Evolutionary conservation across 345 rosid species (phyloP).

Genomic region (Limnanthes douglasii): DNA sequence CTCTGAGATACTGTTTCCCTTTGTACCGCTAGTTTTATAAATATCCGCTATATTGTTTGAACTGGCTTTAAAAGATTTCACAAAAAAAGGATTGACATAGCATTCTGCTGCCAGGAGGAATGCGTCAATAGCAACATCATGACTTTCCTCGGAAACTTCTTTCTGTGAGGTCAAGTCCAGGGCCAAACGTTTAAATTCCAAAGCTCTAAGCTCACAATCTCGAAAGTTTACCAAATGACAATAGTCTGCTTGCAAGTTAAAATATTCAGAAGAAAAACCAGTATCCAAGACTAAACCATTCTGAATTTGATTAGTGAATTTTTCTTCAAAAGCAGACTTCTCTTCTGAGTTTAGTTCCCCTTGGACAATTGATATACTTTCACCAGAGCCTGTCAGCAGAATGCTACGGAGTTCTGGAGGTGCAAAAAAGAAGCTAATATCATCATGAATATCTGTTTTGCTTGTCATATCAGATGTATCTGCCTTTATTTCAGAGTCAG

Average conservation of each 20-base stretch:
- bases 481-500: constrained; percentile 31
- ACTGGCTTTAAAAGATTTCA: constrained; percentile 29
- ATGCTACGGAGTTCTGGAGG: constrained; percentile 41
- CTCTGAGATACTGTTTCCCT: neutral
- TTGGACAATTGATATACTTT: constrained; percentile 9
- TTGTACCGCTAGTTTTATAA: constrained; percentile 15
- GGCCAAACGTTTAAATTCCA: constrained; percentile 68
- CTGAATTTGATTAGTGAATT: constrained; percentile 12
- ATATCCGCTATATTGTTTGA: constrained; percentile 14
- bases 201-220: constrained; percentile 67
- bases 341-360: constrained; percentile 22
- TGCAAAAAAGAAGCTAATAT: constrained; percentile 40
- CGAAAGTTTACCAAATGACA: constrained; percentile 39
- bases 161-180: constrained; percentile 37
- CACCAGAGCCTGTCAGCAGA: constrained; percentile 19
- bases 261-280: constrained; percentile 34
- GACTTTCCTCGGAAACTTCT: constrained; percentile 46
- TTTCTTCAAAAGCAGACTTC: constrained; percentile 16
- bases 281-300: constrained; percentile 36
- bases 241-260: constrained; percentile 55
- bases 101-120: constrained; percentile 84
- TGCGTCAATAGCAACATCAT: constrained; percentile 76
- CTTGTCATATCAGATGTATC: constrained; percentile 27
- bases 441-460: constrained; percentile 42
- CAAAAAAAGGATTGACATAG: constrained; percentile 66